Conservation (phyloP, 768 basidiomycete genomes). For the Amylocystis lapponica region DNA sequence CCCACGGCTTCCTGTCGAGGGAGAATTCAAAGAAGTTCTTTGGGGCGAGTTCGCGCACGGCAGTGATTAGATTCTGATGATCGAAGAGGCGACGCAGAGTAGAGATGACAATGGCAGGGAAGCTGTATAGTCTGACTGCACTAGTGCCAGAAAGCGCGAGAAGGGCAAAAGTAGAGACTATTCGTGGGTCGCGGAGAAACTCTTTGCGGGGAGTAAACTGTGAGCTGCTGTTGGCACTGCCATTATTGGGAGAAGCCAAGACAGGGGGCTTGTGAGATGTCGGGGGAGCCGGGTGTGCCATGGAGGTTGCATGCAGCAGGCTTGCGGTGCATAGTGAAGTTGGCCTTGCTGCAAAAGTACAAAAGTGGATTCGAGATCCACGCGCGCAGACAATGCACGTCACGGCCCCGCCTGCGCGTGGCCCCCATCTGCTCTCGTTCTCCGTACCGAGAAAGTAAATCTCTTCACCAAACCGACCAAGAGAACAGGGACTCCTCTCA, state of each 20-base stretch:
- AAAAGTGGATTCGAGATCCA: neutral
- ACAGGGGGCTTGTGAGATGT: conserved; percentile 12
- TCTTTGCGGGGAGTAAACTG: conserved; percentile 67
- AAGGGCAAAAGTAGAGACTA: conserved; percentile 58
- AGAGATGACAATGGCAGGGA: conserved; percentile 46
- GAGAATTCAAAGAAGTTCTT: conserved; percentile 63
- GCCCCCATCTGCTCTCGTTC: neutral
- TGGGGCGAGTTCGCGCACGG: conserved; percentile 47
- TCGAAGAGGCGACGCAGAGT: conserved; percentile 55
- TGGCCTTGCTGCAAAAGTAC: neutral
- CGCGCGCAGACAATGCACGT: neutral
- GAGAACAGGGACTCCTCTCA: too few relatives aligned
- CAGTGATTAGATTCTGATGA: conserved; percentile 33
- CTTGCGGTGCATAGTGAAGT: conserved; percentile 2
- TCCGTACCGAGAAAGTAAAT: too few relatives aligned
- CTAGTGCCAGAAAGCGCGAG: conserved; percentile 63
- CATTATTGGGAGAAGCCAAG: conserved; percentile 8
- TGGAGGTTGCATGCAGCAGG: conserved; percentile 11
- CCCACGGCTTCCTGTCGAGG: conserved; percentile 69
- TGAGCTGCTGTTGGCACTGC: conserved; percentile 33
- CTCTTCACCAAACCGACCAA: too few relatives aligned
- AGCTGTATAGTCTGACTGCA: conserved; percentile 65
- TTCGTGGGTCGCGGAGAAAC: conserved; percentile 56
- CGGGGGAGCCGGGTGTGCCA: conserved; percentile 17
- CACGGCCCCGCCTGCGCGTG: conserved; percentile 1